phyloP scores from a whole-genome alignment of 2,329 filamentous ascomycete species.

The Blastomyces parvus region DNA sequence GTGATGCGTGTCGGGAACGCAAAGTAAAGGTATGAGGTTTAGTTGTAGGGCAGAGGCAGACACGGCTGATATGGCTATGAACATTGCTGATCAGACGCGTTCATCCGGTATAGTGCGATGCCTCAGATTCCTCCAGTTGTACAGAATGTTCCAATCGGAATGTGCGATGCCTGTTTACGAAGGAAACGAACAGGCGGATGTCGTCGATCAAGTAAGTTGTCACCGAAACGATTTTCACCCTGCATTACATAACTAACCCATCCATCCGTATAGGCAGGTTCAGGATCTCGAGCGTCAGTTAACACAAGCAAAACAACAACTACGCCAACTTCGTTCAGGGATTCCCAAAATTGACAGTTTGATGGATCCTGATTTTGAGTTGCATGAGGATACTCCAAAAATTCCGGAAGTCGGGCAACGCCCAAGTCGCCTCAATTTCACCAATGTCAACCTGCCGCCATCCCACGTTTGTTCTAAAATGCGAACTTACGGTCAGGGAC shows the following conservation, averaged over 20 bases:
- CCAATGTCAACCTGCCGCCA: conserved; percentile 55
- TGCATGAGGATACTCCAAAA: conserved; percentile 39
- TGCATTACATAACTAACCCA: conserved; percentile 10
- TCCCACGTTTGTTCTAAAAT: conserved; percentile 63
- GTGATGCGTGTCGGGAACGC: conserved; percentile 85
- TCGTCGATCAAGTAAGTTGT: conserved; percentile 71
- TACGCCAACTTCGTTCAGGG: conserved; percentile 60
- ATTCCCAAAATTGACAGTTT: conserved; percentile 43
- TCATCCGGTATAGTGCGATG: conserved; percentile 58
- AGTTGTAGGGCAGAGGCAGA: conserved; percentile 4
- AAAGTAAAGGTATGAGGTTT: conserved; percentile 50
- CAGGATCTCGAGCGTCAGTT: conserved; percentile 94
- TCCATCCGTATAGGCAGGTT: conserved; percentile 54
- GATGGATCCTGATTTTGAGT: conserved; percentile 36
- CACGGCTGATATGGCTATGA: not conserved
- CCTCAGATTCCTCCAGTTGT: conserved; percentile 90
- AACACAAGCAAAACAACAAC: conserved; percentile 67
- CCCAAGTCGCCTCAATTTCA: conserved; percentile 54
- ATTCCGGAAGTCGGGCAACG: conserved; percentile 58
- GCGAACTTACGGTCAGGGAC: conserved; percentile 61
- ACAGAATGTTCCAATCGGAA: conserved; percentile 95
- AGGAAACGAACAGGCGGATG: conserved; percentile 97
- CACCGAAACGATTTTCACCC: not conserved
- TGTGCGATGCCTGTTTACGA: conserved; percentile 97
- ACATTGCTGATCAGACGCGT: not conserved